These are phyloP conservation scores for Smallanthus sonchifolius DNA, from an alignment of 129 eudicot species.

Conservation along the genomic window DNA sequence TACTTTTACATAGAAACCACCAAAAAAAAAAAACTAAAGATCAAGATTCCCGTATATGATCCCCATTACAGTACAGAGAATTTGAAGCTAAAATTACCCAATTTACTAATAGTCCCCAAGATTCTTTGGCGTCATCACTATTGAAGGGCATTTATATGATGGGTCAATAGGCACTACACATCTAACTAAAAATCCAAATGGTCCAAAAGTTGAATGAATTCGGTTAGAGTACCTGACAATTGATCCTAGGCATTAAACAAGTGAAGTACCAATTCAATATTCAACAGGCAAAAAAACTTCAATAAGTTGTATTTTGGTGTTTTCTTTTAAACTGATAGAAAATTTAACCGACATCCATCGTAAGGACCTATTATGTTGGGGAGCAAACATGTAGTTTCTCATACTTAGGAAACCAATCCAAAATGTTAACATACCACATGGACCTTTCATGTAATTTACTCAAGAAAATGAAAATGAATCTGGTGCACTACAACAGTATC, in stretches of 20 bases:
- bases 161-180: background rate
- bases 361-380: too few relatives aligned
- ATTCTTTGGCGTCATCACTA: background rate
- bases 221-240: background rate
- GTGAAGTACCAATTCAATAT: background rate
- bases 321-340: too few relatives aligned
- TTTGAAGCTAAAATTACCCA: background rate
- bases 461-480: constrained; percentile 22
- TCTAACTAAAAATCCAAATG: background rate
- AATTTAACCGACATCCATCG: too few relatives aligned
- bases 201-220: background rate
- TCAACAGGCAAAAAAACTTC: background rate
- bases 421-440: too few relatives aligned
- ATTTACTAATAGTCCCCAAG: background rate
- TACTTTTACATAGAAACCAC: constrained; percentile 1
- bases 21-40: constrained; percentile 12
- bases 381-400: too few relatives aligned
- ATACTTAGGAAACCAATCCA: too few relatives aligned
- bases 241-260: background rate
- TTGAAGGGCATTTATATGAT: background rate
- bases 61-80: constrained; percentile 10
- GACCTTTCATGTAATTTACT: too few relatives aligned
- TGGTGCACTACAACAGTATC: too few relatives aligned
- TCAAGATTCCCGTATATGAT: constrained; percentile 17
- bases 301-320: constrained; percentile 10